phyloP scores from a whole-genome alignment of 179 eudicot genomes.

The Beta lomatogona region DNA sequence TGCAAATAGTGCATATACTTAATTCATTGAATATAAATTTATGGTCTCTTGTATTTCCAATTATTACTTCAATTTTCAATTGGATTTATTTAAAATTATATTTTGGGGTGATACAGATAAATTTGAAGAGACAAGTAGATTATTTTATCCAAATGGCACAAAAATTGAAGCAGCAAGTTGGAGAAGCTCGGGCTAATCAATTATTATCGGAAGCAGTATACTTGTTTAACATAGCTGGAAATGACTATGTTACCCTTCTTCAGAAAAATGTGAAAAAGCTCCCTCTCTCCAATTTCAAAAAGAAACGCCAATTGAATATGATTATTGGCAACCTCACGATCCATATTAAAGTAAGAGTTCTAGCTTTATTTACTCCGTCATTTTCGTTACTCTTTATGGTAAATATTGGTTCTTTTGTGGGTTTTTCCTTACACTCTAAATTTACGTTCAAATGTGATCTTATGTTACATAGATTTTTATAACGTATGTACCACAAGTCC shows the following conservation, averaged over 20 bases:
- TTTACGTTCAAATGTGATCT: background rate
- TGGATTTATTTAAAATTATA: background rate
- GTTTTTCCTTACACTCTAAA: background rate
- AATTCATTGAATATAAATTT: too few species aligned
- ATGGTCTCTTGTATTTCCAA: too few species aligned
- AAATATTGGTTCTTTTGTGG: too few species aligned
- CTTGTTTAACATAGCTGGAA: conserved; percentile 51
- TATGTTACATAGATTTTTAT: background rate
- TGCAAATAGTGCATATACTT: too few species aligned
- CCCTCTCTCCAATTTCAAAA: conserved; percentile 27
- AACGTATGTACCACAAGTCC: too few species aligned
- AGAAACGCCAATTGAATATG: conserved; percentile 32
- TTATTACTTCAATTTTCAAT: too few species aligned
- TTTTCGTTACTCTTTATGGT: background rate
- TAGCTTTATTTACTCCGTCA: background rate
- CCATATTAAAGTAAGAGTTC: conserved; percentile 36
- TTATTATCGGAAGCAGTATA: conserved; percentile 48
- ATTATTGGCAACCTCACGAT: conserved; percentile 43
- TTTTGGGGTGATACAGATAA: conserved; percentile 32
- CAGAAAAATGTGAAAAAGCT: conserved; percentile 34
- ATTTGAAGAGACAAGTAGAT: conserved; percentile 45
- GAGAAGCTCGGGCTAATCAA: conserved; percentile 38
- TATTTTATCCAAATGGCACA: conserved; percentile 38
- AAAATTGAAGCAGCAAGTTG: conserved; percentile 37
- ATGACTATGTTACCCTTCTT: conserved; percentile 48